Evolutionary conservation across 108 stramenopile genomes (phyloP).

Genomic region (Skeletonema menzelii): DNA sequence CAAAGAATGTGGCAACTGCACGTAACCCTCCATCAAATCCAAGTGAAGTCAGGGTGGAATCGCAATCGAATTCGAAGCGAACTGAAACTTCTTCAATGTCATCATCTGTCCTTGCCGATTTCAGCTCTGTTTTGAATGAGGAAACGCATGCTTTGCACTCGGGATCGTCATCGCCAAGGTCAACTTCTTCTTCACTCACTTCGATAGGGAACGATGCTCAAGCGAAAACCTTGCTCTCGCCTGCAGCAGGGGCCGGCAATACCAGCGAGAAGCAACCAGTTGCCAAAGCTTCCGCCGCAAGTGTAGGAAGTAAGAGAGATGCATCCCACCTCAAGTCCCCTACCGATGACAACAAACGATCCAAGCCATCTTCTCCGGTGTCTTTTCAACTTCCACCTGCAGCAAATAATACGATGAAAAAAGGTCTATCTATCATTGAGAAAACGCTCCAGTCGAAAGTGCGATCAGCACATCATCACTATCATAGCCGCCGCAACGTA

Average conservation of each 20-base stretch:
- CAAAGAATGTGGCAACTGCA: slow-evolving; percentile 25
- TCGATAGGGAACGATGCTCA: slow-evolving; percentile 7
- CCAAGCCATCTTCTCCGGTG: background rate
- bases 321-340: slow-evolving; percentile 4
- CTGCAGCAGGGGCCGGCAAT: background rate
- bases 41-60: slow-evolving; percentile 28
- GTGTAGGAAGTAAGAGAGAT: slow-evolving; percentile 18
- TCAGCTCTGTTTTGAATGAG: slow-evolving; percentile 48
- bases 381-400: background rate
- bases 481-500: slow-evolving; percentile 30
- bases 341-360: slow-evolving; percentile 4
- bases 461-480: slow-evolving; percentile 31
- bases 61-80: slow-evolving; percentile 27
- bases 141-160: slow-evolving; percentile 15
- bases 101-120: slow-evolving; percentile 47
- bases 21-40: slow-evolving; percentile 3
- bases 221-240: background rate
- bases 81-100: slow-evolving; percentile 47
- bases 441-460: slow-evolving; percentile 40
- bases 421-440: slow-evolving; percentile 35
- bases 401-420: slow-evolving; percentile 18
- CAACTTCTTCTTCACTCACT: slow-evolving; percentile 24
- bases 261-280: background rate
- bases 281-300: background rate
- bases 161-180: slow-evolving; percentile 28